Evolutionary conservation across 179 eudicot species (phyloP).

Genomic region (Camellia oleifera): DNA sequence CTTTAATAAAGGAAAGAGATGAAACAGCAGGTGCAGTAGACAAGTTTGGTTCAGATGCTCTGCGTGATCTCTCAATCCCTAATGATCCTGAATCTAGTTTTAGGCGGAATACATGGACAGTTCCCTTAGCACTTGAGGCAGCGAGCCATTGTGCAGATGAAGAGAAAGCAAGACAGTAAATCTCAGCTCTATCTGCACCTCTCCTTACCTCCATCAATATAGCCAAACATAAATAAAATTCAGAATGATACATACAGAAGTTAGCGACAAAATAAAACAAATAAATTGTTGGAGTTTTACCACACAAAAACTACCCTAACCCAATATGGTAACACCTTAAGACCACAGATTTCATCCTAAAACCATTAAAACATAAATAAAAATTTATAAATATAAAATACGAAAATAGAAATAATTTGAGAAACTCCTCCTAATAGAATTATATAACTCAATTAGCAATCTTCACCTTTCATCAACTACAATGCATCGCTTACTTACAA

Average conservation of each 20-base stretch:
- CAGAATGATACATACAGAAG: not conserved
- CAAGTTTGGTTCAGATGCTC: conserved; percentile 17
- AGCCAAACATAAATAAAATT: not conserved
- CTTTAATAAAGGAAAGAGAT: conserved; percentile 60
- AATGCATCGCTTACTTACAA: too few species aligned
- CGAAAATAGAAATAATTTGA: too few species aligned
- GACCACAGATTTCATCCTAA: too few species aligned
- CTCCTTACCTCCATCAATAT: conserved; percentile 11
- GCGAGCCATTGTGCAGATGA: conserved; percentile 85
- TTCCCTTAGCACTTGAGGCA: conserved; percentile 95
- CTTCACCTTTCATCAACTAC: too few species aligned
- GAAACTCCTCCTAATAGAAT: too few species aligned
- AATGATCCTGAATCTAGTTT: conserved; percentile 55
- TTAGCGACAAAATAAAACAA: not conserved
- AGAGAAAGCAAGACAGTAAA: conserved; percentile 79
- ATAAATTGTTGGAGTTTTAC: not conserved
- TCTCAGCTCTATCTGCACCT: conserved; percentile 77
- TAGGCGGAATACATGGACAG: conserved; percentile 79
- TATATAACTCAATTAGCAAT: too few species aligned
- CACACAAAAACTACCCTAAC: not conserved
- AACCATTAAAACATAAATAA: too few species aligned
- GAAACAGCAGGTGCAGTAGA: conserved; percentile 30
- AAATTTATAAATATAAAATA: too few species aligned
- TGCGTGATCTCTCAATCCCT: conserved; percentile 22
- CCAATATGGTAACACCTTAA: too few species aligned